phyloP scores from a whole-genome alignment of 164 flowering plant species.

The Vitis riparia region DNA sequence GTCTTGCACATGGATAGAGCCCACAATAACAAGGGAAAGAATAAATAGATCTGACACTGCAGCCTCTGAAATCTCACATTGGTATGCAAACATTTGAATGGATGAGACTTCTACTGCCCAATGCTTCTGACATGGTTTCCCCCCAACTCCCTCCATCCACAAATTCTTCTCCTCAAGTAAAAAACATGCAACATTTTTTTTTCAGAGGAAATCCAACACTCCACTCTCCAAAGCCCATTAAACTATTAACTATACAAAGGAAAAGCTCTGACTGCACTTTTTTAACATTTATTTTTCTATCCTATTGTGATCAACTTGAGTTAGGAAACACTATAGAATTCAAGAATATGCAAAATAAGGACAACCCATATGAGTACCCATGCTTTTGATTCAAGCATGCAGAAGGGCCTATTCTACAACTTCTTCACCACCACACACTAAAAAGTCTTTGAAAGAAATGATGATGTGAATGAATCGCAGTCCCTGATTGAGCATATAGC shows the following conservation, averaged over 20 bases:
- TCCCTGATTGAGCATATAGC: neutral
- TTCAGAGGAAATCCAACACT: neutral
- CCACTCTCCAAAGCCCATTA: constrained; percentile 1
- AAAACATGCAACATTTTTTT: constrained; percentile 5
- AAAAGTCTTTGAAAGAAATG: neutral
- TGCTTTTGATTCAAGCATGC: constrained; percentile 27
- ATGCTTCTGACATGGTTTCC: constrained; percentile 3
- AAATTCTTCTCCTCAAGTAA: constrained; percentile 1
- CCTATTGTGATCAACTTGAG: no score
- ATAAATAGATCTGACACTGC: neutral
- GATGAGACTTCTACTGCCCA: constrained; percentile 5
- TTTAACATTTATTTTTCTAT: no score
- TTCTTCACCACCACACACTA: constrained; percentile 27
- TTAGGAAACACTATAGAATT: neutral
- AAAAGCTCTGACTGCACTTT: no score
- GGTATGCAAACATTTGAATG: constrained; percentile 1
- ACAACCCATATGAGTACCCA: constrained; percentile 52
- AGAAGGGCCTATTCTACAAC: constrained; percentile 3
- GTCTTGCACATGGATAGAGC: constrained; percentile 44
- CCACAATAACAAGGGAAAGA: constrained; percentile 14
- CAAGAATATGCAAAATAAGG: constrained; percentile 8
- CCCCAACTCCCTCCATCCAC: neutral
- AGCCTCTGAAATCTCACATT: neutral
- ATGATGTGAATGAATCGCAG: neutral
- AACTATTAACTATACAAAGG: neutral